Conservation (phyloP, 129 eudicot species). For the Pulicaria dysenterica region DNA sequence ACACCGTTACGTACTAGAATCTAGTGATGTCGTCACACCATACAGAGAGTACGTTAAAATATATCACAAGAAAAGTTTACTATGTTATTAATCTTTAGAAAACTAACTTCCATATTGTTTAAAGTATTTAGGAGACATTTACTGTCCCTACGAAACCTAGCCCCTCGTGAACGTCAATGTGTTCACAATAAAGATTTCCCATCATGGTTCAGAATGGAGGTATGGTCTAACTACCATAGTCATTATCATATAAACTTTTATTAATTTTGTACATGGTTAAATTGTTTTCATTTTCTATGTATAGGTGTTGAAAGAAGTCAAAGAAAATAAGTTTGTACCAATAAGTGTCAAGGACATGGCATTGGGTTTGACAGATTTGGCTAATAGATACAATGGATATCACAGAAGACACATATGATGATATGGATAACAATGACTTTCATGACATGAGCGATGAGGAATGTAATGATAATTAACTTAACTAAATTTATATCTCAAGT, state of each 20-base stretch:
- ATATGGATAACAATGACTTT: too few species aligned
- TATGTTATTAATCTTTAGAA: too few species aligned
- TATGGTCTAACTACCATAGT: too few species aligned
- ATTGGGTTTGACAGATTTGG: slow-evolving; percentile 9
- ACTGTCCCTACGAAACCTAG: slow-evolving; percentile 3
- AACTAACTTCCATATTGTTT: neutral
- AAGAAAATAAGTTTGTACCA: neutral
- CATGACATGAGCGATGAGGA: too few species aligned
- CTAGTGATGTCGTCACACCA: neutral
- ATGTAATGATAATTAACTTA: too few species aligned
- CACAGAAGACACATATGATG: too few species aligned
- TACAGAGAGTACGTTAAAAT: neutral
- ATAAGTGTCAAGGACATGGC: slow-evolving; percentile 2
- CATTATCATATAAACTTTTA: too few species aligned
- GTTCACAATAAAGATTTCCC: slow-evolving; percentile 5
- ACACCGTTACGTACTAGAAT: neutral
- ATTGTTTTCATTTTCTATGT: neutral
- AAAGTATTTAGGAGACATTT: neutral
- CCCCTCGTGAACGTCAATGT: neutral
- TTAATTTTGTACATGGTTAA: neutral
- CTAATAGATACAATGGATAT: slow-evolving; percentile 20
- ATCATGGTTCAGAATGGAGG: neutral
- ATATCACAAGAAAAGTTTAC: too few species aligned
- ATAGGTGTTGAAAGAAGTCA: slow-evolving; percentile 2
- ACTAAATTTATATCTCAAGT: too few species aligned